These are phyloP conservation scores for Pyrenochaeta sp. DNA, from an alignment of 2,329 filamentous ascomycete genomes.

Conservation along the genomic window DNA sequence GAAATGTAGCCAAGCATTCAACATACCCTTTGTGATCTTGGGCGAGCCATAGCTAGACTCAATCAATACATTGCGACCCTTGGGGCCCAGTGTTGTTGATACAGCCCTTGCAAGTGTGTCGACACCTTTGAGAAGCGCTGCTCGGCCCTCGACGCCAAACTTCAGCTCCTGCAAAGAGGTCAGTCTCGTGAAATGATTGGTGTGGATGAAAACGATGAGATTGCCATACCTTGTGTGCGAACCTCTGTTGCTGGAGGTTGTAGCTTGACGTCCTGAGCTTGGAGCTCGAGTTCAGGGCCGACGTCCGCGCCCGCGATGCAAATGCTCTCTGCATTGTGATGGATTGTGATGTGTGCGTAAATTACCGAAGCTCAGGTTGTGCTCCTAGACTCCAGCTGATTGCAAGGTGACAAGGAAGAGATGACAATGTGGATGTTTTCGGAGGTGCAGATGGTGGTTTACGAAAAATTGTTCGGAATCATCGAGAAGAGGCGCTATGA, in stretches of 20 bases:
- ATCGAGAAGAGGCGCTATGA: conserved; percentile 18
- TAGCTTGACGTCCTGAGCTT: conserved; percentile 63
- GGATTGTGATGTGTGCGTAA: conserved; percentile 29
- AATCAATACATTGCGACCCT: conserved; percentile 97
- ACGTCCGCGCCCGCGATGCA: conserved; percentile 79
- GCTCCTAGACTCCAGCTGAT: conserved; percentile 48
- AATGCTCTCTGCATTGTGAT: conserved; percentile 94
- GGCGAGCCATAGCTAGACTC: conserved; percentile 98
- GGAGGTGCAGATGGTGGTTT: conserved; percentile 20
- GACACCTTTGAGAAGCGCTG: conserved; percentile 88
- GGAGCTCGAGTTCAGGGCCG: conserved; percentile 74
- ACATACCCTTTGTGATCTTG: conserved; percentile 97
- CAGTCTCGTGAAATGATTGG: conserved; percentile 5
- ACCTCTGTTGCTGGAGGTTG: conserved; percentile 87
- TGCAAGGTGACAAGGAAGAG: conserved; percentile 44
- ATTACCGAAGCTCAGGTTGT: conserved; percentile 36
- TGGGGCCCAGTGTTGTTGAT: conserved; percentile 93
- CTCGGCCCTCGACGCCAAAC: conserved; percentile 95
- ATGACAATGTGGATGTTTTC: conserved; percentile 31
- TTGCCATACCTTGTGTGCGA: conserved; percentile 88
- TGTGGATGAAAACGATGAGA: conserved; percentile 3
- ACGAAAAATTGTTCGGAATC: conserved; percentile 10
- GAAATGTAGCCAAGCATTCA: neutral
- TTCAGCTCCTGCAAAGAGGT: conserved; percentile 78
- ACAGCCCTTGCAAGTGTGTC: conserved; percentile 97